Percentiles rank a stretch among this genome's conserved stretches.
phyloP scores from a whole-genome alignment of 495 filamentous ascomycete genomes.

The Articulospora tetracladia region DNA sequence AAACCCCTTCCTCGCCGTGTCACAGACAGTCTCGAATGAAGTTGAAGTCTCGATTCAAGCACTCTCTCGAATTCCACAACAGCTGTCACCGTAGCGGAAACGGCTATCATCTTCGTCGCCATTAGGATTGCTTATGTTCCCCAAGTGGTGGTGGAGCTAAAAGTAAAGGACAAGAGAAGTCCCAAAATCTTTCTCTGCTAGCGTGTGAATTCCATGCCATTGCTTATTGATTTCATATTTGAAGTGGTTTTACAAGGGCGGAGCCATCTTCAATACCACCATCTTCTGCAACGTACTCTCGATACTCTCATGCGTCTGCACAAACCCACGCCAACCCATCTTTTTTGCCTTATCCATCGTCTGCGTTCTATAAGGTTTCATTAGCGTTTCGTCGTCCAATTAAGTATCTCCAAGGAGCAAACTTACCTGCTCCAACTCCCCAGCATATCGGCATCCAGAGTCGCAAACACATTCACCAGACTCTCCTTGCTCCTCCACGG shows the following conservation, averaged over 20 bases:
- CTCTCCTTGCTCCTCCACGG: constrained; percentile 18
- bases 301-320: constrained; percentile 13
- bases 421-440: constrained; percentile 9
- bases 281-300: constrained; percentile 11
- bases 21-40: no score
- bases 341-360: constrained; percentile 18
- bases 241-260: not conserved
- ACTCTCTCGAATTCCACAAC: no score
- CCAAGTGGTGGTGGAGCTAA: no score
- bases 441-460: constrained; percentile 17
- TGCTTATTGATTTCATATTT: no score
- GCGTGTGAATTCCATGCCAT: no score
- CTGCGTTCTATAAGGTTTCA: constrained; percentile 17
- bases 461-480: constrained; percentile 20
- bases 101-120: no score
- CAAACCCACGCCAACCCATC: constrained; percentile 15
- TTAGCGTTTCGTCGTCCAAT: not conserved
- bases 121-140: no score
- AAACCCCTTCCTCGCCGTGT: no score
- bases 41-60: no score
- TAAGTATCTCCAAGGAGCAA: not conserved
- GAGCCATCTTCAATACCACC: constrained; percentile 17
- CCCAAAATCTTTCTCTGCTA: no score
- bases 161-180: no score
- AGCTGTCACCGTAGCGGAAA: no score